A percentile compares a stretch with the other conserved stretches of the same genome.
Evolutionary conservation across 2,329 filamentous ascomycete genomes (phyloP).

Genomic region (Xylariaceae sp.): DNA sequence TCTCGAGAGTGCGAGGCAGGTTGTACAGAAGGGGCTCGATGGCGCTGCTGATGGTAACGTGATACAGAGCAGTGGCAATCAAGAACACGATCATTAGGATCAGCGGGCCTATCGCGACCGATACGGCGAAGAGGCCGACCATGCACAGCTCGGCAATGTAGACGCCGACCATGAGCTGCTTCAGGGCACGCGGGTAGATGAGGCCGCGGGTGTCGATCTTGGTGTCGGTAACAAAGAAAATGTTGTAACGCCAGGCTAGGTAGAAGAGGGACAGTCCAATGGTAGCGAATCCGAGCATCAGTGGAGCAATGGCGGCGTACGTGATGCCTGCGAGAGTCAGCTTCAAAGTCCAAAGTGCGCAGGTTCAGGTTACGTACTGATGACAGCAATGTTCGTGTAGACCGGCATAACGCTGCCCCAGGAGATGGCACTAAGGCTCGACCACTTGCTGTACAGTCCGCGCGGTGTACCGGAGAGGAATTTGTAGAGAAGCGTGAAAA

Average conservation of each 20-base stretch:
- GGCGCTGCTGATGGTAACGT: conserved; percentile 65
- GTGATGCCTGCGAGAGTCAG: conserved; percentile 54
- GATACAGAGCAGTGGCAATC: conserved; percentile 68
- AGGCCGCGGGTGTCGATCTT: conserved; percentile 81
- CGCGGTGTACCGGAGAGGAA: conserved; percentile 71
- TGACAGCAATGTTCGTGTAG: conserved; percentile 73
- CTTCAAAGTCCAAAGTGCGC: not conserved
- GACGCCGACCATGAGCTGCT: conserved; percentile 76
- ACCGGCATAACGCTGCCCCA: conserved; percentile 81
- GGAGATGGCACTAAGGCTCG: conserved; percentile 61
- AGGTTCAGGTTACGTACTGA: conserved; percentile 46
- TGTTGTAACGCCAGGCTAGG: conserved; percentile 81
- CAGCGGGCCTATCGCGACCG: conserved; percentile 58
- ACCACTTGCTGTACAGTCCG: conserved; percentile 73
- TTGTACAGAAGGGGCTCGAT: conserved; percentile 70
- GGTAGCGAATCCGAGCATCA: conserved; percentile 75
- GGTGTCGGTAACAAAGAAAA: conserved; percentile 79
- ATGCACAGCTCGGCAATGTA: conserved; percentile 79
- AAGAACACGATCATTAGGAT: conserved; percentile 71
- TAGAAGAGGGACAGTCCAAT: conserved; percentile 77
- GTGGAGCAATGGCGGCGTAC: conserved; percentile 79
- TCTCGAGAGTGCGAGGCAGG: conserved; percentile 63
- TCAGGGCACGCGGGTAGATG: conserved; percentile 77
- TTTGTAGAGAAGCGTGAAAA: conserved; percentile 68
- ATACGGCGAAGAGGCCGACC: conserved; percentile 75